Evolutionary conservation across 2,329 filamentous ascomycete genomes (phyloP), one percentile per base, ranked within the genome.

Genomic region (Penicillium decumbens): DNA sequence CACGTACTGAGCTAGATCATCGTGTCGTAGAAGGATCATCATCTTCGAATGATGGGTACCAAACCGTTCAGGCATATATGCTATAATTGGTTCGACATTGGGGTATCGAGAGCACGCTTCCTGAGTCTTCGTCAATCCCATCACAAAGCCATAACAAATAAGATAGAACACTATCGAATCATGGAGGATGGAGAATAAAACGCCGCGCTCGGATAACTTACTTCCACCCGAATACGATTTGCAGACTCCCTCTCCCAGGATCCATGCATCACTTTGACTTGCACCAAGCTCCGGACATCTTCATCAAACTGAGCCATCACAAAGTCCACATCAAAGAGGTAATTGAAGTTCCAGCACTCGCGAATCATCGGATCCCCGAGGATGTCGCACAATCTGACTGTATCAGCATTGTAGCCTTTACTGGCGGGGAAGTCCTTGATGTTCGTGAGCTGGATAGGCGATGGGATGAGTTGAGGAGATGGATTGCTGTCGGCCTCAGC

Each of bases 31-130:
- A 3, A 95, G 69, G n/a, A 95, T 75, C 68, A 95, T 80, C 87
- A 95, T 93, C 69, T 95, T 93, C 10, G 87, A 79, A 63, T 84
- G 89, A 67, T 95, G 90, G 0, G 89, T 95, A 2, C 90, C 90
- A 63, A 90, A 95, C 56, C 84, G 81, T 64, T 92, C 87, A 0
- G 89, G 87, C 79, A 95, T 86, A 51, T 83, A 89, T 0, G 89
- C 89, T 13, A 80, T 75, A 53, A 90, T 83, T 1, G 90, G 76
- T 20, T 81, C 75, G 20, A 93, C 79, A 64, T 93, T 92, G 2
- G 75, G 64, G 62, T 85, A 83, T 12, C 75, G 75, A 12, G 75
- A 66, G 42, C 84, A 84, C 59, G 80, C 75, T 64, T 83, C 75
- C 84, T 89, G 47, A 6, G n/a, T 45, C 3, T 18, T 20, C 47